These are phyloP conservation scores for Glycine soja DNA, from an alignment of 306 rosid species.

Conservation along the genomic window DNA sequence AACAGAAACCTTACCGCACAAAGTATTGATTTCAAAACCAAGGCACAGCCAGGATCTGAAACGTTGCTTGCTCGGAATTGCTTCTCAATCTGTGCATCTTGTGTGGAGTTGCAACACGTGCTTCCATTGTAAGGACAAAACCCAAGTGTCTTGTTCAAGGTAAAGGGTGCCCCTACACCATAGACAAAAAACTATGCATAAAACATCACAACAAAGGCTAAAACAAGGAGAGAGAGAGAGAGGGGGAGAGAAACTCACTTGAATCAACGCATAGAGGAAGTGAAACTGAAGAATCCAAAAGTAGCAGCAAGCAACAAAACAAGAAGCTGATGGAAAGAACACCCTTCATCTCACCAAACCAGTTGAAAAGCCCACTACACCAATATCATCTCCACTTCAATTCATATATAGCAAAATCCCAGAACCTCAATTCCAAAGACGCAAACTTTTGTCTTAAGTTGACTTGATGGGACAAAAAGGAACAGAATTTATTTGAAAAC, in stretches of 20 bases:
- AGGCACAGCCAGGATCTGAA: slow-evolving; percentile 74
- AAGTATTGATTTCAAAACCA: slow-evolving; percentile 75
- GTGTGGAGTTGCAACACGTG: slow-evolving; percentile 79
- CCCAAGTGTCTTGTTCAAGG: slow-evolving; percentile 57
- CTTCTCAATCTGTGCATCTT: slow-evolving; percentile 72
- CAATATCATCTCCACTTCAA: slow-evolving; percentile 45
- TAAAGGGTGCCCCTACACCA: slow-evolving; percentile 72
- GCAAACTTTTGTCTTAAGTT: slow-evolving; percentile 6
- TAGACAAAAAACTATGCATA: slow-evolving; percentile 5
- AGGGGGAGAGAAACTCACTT: slow-evolving; percentile 56
- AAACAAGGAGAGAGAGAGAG: neutral
- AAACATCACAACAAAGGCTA: neutral
- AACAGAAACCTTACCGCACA: slow-evolving; percentile 71
- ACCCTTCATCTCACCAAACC: slow-evolving; percentile 62
- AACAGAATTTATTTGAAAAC: slow-evolving; percentile 4
- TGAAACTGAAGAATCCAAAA: slow-evolving; percentile 65
- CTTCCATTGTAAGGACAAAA: slow-evolving; percentile 86
- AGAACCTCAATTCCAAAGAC: slow-evolving; percentile 15
- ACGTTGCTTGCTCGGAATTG: slow-evolving; percentile 71
- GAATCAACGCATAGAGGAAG: slow-evolving; percentile 88
- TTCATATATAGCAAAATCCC: slow-evolving; percentile 36
- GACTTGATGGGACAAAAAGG: slow-evolving; percentile 27
- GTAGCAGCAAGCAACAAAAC: slow-evolving; percentile 61
- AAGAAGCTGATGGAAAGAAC: slow-evolving; percentile 54
- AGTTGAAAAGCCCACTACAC: slow-evolving; percentile 11